Evolutionary conservation across 805 yeast genomes (phyloP), one percentile per base, ranked within the genome.

Genomic region (Myxozyma nipponensis): DNA sequence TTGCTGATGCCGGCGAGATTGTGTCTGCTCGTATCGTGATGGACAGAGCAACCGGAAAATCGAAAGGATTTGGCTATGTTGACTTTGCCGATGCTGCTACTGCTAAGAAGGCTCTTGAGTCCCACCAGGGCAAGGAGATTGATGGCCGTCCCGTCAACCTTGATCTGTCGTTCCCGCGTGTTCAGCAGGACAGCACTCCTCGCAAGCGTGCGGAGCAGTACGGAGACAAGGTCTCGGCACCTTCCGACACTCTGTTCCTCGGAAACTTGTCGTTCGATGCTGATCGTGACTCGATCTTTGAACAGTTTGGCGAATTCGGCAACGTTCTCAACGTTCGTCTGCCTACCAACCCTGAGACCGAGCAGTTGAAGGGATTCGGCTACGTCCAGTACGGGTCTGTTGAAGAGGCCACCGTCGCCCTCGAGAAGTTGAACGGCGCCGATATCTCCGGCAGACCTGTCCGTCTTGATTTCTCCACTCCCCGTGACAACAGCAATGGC

Each of bases 361-460:
- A 89, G 71, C 96, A 91, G 76, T 95, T 95, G 72, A 93, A 93
- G 81, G 98, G 98, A 62, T 93, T 93, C 75, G 98, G 98, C 61
- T 93, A 93, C 73, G 96, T 91, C 51, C 98, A 93, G 75, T 91
- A 79, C 68, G 76, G 85, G 41, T 77, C 84, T 52, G 76, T 86
- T 59, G 98, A 90, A 40, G 95, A 87, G 70, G 97, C 98, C 62
- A 79, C 83, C 72, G 79, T 82, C 56, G 98, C 98, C 49, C 73
- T 86, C 58, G 88, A 84, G 59, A 90, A 85, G 50, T 72, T 89
- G 72, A 86, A 87, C 70, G 98, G 98, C 69, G 84, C 83, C 71
- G 79, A 82, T 75, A 77, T 93, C 63, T 89, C 82, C 58, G 95
- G 95, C 62, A 83, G 98, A 76, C 81, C 96, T 56, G 85, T 93